Conservation (phyloP, 371 early-diverging fungal species). For the Lichtheimia corymbifera region DNA sequence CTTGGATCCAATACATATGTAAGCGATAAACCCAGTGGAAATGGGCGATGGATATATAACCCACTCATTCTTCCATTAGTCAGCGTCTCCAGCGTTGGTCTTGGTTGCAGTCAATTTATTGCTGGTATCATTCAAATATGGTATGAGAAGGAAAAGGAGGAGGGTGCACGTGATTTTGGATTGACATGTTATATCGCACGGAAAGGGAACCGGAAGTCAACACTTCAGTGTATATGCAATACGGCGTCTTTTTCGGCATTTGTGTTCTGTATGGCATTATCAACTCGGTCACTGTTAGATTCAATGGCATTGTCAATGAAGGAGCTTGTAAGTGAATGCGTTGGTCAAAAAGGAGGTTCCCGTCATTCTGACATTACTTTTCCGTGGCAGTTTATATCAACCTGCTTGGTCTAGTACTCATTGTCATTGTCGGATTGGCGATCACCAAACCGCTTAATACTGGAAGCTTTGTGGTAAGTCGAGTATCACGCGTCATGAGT, state of each 20-base stretch:
- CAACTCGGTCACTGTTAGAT: slow-evolving; percentile 54
- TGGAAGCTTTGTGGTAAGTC: slow-evolving; percentile 34
- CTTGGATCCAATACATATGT: slow-evolving; percentile 39
- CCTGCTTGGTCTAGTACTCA: slow-evolving; percentile 54
- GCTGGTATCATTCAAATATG: slow-evolving; percentile 53
- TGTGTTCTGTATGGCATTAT: slow-evolving; percentile 49
- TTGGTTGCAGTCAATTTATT: slow-evolving; percentile 58
- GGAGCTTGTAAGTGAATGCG: slow-evolving; percentile 41
- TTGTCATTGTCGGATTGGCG: slow-evolving; percentile 55
- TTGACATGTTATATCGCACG: background rate
- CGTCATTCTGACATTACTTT: background rate
- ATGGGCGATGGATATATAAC: background rate
- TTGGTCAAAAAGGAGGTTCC: background rate
- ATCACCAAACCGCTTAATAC: slow-evolving; percentile 39
- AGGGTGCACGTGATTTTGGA: background rate
- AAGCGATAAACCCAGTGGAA: slow-evolving; percentile 25
- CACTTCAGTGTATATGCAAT: slow-evolving; percentile 49
- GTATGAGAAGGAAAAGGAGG: slow-evolving; percentile 16
- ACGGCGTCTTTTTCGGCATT: slow-evolving; percentile 50
- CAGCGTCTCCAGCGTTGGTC: slow-evolving; percentile 50
- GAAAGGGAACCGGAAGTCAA: slow-evolving; percentile 29
- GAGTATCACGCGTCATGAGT: background rate
- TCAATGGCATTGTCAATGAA: slow-evolving; percentile 53
- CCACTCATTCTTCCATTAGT: background rate
- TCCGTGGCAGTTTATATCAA: slow-evolving; percentile 34